Conservation (phyloP, 2,329 filamentous ascomycete genomes). For the Beauveria varroae region DNA sequence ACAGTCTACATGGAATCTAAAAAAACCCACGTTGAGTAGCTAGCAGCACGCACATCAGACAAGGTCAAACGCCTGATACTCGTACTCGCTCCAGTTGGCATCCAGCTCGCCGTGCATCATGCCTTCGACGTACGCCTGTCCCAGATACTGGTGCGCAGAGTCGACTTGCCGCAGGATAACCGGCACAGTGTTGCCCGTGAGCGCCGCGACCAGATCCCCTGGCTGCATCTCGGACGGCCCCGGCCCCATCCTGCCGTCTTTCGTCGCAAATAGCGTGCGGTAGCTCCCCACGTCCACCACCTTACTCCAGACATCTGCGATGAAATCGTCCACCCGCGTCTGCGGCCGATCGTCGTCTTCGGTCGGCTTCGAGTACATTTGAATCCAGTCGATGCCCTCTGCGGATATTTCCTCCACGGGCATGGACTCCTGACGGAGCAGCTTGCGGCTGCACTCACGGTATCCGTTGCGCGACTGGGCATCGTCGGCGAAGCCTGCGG, state of each 20-base stretch:
- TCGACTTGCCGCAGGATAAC: not conserved
- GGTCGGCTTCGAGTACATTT: not conserved
- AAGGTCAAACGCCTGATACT: not conserved
- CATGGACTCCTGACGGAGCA: not conserved
- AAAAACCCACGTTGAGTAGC: not conserved
- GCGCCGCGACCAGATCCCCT: not conserved
- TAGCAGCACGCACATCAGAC: not conserved
- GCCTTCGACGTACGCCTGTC: not conserved
- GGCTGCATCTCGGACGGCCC: not conserved
- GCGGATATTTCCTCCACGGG: not conserved
- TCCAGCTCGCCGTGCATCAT: conserved; percentile 4
- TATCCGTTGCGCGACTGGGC: not conserved
- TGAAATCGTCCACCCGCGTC: not conserved
- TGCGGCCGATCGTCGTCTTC: not conserved
- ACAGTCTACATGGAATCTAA: not conserved
- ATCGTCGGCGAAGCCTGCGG: not conserved
- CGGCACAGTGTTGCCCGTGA: not conserved
- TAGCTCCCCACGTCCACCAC: not conserved
- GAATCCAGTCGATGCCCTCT: not conserved
- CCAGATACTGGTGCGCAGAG: not conserved
- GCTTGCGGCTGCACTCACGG: not conserved
- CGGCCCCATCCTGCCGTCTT: not conserved
- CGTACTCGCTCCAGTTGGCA: not conserved
- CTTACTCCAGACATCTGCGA: not conserved
- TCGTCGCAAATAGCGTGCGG: not conserved